Percentiles rank a stretch among this genome's conserved stretches.
phyloP scores from a whole-genome alignment of 2,329 filamentous ascomycete species.

The Alternaria consortialis region DNA sequence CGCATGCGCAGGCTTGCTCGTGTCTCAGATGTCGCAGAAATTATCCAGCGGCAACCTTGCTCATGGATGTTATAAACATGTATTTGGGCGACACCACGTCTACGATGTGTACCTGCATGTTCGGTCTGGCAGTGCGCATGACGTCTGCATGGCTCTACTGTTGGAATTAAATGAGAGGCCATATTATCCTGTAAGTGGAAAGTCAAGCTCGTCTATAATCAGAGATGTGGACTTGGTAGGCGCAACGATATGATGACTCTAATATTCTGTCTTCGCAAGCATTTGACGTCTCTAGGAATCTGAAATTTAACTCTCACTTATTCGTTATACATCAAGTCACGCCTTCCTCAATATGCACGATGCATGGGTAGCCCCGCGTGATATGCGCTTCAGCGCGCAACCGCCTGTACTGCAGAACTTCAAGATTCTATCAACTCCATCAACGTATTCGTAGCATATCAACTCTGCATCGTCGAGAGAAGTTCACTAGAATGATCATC shows the following conservation, averaged over 20 bases:
- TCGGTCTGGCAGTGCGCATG: not conserved
- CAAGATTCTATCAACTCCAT: not conserved
- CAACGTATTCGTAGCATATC: not conserved
- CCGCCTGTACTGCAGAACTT: not conserved
- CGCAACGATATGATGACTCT: not conserved
- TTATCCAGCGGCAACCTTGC: not conserved
- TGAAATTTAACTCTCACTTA: not conserved
- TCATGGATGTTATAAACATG: not conserved
- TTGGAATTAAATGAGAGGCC: not conserved
- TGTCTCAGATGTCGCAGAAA: slow-evolving; percentile 8
- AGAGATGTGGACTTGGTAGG: not conserved
- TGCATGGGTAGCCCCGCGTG: not conserved
- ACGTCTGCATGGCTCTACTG: no score
- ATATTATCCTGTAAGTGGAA: not conserved
- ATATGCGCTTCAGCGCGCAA: not conserved
- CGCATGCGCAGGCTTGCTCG: slow-evolving; percentile 13
- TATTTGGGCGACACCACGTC: slow-evolving; percentile 4
- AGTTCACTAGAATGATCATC: slow-evolving; percentile 7
- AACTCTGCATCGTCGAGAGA: not conserved
- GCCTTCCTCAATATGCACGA: not conserved
- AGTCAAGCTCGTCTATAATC: not conserved
- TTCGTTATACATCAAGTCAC: not conserved
- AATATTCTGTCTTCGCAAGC: not conserved
- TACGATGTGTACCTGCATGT: not conserved
- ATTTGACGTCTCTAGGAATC: not conserved